Conservation (phyloP, 2,329 filamentous ascomycete species). For the Cladorrhinum sp. region DNA sequence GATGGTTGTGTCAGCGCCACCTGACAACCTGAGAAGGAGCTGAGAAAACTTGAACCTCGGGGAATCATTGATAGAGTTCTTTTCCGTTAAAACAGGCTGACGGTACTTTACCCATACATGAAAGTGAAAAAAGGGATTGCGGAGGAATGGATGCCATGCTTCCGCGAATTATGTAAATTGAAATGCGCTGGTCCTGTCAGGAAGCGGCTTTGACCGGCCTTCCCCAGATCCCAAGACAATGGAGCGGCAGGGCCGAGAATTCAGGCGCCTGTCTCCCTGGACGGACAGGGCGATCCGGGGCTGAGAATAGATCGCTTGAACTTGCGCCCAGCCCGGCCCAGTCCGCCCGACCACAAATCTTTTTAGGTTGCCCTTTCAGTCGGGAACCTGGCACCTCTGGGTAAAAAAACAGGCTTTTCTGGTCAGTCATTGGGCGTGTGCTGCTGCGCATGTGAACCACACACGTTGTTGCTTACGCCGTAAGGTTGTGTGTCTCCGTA, state of each 20-base stretch:
- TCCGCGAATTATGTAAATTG: constrained; percentile 3
- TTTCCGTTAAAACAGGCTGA: not conserved
- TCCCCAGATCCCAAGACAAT: constrained; percentile 1
- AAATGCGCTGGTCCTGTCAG: not conserved
- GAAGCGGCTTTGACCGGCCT: not conserved
- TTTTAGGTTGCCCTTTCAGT: constrained; percentile 12
- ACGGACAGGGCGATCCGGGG: constrained; percentile 12
- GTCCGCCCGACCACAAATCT: constrained; percentile 1
- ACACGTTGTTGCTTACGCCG: not conserved
- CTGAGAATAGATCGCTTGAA: constrained; percentile 14
- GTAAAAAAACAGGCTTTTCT: not conserved
- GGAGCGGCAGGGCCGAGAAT: not conserved
- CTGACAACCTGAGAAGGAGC: not conserved
- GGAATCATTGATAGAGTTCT: not conserved
- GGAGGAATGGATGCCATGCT: constrained; percentile 5
- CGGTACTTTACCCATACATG: not conserved
- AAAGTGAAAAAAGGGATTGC: not conserved
- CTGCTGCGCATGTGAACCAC: constrained; percentile 1
- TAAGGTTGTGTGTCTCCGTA: not conserved
- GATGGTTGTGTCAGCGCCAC: not conserved
- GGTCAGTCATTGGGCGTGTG: not conserved
- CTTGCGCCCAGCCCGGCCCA: not conserved
- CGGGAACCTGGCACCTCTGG: not conserved
- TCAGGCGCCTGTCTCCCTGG: constrained; percentile 2
- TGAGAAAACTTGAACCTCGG: too few relatives aligned